Evolutionary conservation across 441 rosid species (phyloP), one percentile per base, ranked within the genome.

Genomic region (Croton laevigatus): DNA sequence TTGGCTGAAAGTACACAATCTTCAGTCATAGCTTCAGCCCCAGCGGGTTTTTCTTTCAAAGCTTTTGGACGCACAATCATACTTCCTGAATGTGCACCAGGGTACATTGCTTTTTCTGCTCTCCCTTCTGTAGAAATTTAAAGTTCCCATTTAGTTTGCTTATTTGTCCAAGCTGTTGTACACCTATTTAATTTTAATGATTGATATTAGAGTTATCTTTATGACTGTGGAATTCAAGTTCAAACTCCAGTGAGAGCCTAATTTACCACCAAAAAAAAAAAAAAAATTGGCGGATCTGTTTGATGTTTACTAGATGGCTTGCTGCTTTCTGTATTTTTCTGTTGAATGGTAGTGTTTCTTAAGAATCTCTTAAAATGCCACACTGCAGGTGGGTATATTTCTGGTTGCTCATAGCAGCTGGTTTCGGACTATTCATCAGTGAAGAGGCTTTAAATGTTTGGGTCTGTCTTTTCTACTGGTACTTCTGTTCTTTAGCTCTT

Each of bases 371-470:
- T 70, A 42, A 48, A 16, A 65, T 62, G 52, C 71, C 48, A 6
- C 52, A 66, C 71, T 78, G 69, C 85, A 91, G 97, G 79, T 93
- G 97, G 95, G 66, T 93, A 66, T 93, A 93, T 87, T 93, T 93
- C 76, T 89, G 95, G 97, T 79, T 91, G 86, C 88, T 91, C 59
- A 91, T 93, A 94, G 97, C 96, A 70, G 98, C 98, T 55, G 97
- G 97, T 17, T 90, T 77, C 36, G 98, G 94, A 75, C 84, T 93
- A 66, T 90, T 93, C 79, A 80, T 90, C 65, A 90, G 98, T 76
- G 94, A 93, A 80, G 98, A 93, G 81, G 92, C 97, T 75, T 79
- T 93, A 75, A 93, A 93, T 84, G 85, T 89, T 72, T 93, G 98
- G 98, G 95, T 90, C 77, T 88, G 97, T 93, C 91, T 80, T 84